Conservation (phyloP, 345 rosid species). For the Zanthoxylum bungeanum region DNA sequence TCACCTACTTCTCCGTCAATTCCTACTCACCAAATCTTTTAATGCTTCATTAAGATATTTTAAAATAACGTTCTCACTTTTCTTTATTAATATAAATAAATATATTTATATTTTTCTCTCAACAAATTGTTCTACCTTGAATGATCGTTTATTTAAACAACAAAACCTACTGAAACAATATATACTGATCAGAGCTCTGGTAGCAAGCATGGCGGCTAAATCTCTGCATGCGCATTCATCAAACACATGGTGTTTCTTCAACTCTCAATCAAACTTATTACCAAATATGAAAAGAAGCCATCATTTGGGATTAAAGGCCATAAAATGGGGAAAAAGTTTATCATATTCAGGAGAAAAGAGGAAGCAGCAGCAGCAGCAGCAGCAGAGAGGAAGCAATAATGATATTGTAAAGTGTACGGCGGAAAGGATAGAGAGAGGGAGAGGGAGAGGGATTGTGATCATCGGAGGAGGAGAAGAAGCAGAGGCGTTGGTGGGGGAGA, state of each 20-base stretch:
- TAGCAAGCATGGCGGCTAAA: slow-evolving; percentile 43
- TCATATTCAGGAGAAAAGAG: not conserved
- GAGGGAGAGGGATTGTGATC: slow-evolving; percentile 37
- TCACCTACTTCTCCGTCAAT: too few species aligned
- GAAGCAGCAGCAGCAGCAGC: slow-evolving; percentile 8
- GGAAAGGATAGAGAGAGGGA: slow-evolving; percentile 67
- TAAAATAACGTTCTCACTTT: too few species aligned
- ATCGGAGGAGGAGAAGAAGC: slow-evolving; percentile 28
- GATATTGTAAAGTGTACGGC: slow-evolving; percentile 52
- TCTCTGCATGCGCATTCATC: slow-evolving; percentile 26
- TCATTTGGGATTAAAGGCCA: slow-evolving; percentile 17
- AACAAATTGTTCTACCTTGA: too few species aligned
- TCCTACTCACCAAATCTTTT: too few species aligned
- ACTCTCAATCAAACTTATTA: slow-evolving; percentile 18
- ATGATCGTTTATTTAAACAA: too few species aligned
- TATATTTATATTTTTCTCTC: too few species aligned
- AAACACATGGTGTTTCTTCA: slow-evolving; percentile 12
- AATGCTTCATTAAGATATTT: too few species aligned
- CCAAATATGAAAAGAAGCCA: slow-evolving; percentile 21
- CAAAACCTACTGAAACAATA: not conserved
- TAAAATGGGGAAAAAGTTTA: slow-evolving; percentile 21
- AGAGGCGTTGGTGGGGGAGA: slow-evolving; percentile 49
- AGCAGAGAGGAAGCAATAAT: slow-evolving; percentile 11
- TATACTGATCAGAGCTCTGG: too few species aligned
- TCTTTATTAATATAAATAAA: too few species aligned